These are phyloP conservation scores for Neonectria sp. DNA, from an alignment of 2,329 filamentous ascomycete genomes.

Conservation along the genomic window DNA sequence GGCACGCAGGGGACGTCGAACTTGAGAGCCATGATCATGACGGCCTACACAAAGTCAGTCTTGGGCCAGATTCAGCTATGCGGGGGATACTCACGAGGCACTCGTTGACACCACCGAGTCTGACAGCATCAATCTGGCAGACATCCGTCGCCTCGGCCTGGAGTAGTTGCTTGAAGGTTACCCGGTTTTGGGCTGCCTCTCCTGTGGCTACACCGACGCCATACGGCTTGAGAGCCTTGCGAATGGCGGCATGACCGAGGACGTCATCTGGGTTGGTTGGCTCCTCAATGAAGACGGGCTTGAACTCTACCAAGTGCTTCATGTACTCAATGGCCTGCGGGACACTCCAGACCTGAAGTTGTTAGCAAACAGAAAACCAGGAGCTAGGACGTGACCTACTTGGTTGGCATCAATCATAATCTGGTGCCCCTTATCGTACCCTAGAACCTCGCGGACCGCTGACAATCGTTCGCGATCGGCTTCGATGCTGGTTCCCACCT, in stretches of 20 bases:
- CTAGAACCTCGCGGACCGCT: constrained; percentile 85
- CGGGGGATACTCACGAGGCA: constrained; percentile 66
- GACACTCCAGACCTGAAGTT: constrained; percentile 80
- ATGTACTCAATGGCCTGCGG: constrained; percentile 92
- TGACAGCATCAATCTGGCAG: constrained; percentile 91
- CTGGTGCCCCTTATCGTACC: constrained; percentile 85
- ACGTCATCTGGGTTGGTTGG: constrained; percentile 92
- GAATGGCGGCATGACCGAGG: constrained; percentile 87
- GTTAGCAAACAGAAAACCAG: background rate
- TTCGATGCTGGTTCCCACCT: constrained; percentile 82
- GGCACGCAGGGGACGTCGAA: constrained; percentile 87
- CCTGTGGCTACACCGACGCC: constrained; percentile 90
- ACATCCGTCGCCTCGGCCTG: constrained; percentile 86
- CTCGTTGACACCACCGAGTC: constrained; percentile 91
- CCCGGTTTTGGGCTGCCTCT: constrained; percentile 96
- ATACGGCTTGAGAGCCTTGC: constrained; percentile 81
- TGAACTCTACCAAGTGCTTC: constrained; percentile 84
- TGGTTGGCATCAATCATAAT: constrained; percentile 96
- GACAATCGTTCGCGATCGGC: constrained; percentile 78
- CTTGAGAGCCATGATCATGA: constrained; percentile 89
- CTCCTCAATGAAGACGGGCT: constrained; percentile 96
- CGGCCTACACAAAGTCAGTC: constrained; percentile 63
- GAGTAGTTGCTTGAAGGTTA: constrained; percentile 94
- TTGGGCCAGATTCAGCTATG: background rate
- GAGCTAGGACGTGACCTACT: constrained; percentile 23